phyloP scores from a whole-genome alignment of 208 protist genomes.

The Leishmania guyanensis region DNA sequence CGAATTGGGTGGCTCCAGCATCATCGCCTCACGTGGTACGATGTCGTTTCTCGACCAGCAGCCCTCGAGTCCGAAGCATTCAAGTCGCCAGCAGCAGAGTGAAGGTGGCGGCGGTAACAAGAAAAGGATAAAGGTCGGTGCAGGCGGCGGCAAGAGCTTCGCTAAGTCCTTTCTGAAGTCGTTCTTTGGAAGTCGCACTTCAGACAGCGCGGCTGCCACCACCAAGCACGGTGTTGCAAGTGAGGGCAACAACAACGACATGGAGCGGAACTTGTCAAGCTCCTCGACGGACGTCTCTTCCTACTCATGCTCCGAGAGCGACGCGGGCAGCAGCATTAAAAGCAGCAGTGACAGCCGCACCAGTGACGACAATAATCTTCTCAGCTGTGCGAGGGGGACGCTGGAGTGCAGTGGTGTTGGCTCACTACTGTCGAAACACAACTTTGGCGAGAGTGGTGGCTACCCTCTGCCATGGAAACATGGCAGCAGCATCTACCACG shows the following conservation, averaged over 20 bases:
- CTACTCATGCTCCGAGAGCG: conserved; percentile 6
- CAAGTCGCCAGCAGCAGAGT: background rate
- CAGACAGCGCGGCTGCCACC: conserved; percentile 6
- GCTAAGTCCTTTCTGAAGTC: conserved; percentile 63
- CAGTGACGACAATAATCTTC: conserved; percentile 4
- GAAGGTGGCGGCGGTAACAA: background rate
- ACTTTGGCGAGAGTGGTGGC: conserved; percentile 11
- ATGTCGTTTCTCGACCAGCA: background rate
- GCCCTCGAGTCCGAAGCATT: background rate
- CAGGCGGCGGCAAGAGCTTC: conserved; percentile 30
- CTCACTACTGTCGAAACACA: conserved; percentile 8
- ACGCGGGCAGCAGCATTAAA: background rate
- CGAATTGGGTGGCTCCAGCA: conserved; percentile 3
- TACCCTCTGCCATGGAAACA: background rate
- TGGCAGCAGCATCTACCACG: too few species aligned
- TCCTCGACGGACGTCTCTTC: background rate
- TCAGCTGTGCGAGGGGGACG: background rate
- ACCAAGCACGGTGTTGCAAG: conserved; percentile 9
- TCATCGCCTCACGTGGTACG: background rate
- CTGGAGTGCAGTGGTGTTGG: background rate
- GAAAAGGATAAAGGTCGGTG: background rate
- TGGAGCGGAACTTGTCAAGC: conserved; percentile 9
- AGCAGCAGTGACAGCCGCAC: background rate
- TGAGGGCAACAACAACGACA: conserved; percentile 7
- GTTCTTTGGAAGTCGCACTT: conserved; percentile 39